phyloP scores from a whole-genome alignment of 371 early-diverging fungal species.

The Rhizopus sp. region DNA sequence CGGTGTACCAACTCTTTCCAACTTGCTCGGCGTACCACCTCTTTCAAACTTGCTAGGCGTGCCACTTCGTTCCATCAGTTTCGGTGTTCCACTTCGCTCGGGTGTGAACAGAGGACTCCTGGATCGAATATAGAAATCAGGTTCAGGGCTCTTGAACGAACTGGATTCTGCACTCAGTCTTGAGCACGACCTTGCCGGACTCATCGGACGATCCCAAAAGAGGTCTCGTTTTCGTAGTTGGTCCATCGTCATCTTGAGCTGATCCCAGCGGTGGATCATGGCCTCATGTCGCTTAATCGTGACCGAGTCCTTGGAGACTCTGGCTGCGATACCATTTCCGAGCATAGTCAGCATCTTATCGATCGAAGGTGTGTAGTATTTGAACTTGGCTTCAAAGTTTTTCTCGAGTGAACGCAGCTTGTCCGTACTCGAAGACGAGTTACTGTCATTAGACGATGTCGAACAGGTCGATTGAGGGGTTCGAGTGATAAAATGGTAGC shows the following conservation, averaged over 20 bases:
- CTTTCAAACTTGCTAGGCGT: no score
- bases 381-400: slow-evolving; percentile 64
- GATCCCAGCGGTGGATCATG: slow-evolving; percentile 56
- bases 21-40: neutral
- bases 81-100: neutral
- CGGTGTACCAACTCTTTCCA: no score
- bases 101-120: neutral
- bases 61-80: neutral
- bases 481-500: slow-evolving; percentile 25
- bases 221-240: slow-evolving; percentile 53
- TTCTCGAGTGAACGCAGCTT: slow-evolving; percentile 55
- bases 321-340: slow-evolving; percentile 57
- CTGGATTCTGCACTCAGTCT: slow-evolving; percentile 13
- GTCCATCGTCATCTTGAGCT: slow-evolving; percentile 53
- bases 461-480: slow-evolving; percentile 11
- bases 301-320: slow-evolving; percentile 46
- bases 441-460: slow-evolving; percentile 10
- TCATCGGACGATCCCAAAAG: slow-evolving; percentile 30
- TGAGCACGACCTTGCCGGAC: slow-evolving; percentile 35
- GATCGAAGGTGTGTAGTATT: slow-evolving; percentile 62
- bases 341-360: slow-evolving; percentile 62
- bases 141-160: slow-evolving; percentile 3
- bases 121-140: neutral
- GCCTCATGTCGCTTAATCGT: slow-evolving; percentile 47
- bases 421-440: neutral